Conservation (phyloP, 2,329 filamentous ascomycete species). For the Trichoderma pleuroti region DNA sequence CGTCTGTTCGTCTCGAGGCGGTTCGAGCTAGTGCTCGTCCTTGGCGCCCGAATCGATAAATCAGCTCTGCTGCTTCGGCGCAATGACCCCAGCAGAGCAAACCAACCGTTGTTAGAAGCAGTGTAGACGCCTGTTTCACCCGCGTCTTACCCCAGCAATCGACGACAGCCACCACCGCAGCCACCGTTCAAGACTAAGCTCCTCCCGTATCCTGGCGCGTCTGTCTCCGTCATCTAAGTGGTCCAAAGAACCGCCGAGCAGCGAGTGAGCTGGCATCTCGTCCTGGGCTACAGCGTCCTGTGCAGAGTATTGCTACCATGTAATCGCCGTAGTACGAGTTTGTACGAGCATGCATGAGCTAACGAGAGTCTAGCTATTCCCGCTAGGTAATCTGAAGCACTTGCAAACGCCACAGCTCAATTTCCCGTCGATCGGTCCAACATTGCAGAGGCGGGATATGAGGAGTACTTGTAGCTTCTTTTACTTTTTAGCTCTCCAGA, state of each 20-base stretch:
- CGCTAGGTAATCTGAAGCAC: not conserved
- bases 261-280: not conserved
- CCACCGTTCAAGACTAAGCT: constrained; percentile 11
- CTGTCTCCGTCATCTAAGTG: not conserved
- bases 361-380: not conserved
- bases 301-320: not conserved
- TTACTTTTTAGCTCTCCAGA: not conserved
- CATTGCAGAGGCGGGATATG: not conserved
- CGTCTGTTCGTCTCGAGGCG: not conserved
- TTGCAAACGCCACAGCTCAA: not conserved
- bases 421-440: constrained; percentile 3
- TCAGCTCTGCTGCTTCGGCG: not conserved
- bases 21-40: not conserved
- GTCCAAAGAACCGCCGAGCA: not conserved
- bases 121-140: not conserved
- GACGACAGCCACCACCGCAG: not conserved
- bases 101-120: not conserved
- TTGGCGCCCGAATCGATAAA: not conserved
- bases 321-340: not conserved
- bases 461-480: not conserved
- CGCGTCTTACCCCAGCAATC: not conserved
- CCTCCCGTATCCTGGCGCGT: not conserved
- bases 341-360: not conserved
- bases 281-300: not conserved
- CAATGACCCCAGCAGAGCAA: not conserved